phyloP scores from a whole-genome alignment of 2,329 filamentous ascomycete species.

The Cladosporium sphaerospermum region DNA sequence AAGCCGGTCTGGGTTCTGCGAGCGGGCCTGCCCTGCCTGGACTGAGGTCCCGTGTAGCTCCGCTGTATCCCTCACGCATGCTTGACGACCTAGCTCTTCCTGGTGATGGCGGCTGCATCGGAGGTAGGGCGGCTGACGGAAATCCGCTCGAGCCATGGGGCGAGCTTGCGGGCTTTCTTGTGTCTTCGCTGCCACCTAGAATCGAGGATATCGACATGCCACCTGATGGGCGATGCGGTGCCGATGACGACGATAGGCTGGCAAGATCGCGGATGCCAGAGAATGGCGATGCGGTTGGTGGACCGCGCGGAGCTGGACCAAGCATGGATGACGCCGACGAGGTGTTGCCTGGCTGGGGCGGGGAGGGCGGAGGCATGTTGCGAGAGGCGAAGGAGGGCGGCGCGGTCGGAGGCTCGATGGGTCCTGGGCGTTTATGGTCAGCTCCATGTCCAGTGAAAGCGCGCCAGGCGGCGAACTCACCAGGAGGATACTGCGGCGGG shows the following conservation, averaged over 20 bases:
- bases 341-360: constrained; percentile 33
- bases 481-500: constrained; percentile 26
- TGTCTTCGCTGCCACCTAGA: constrained; percentile 44
- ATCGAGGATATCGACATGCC: constrained; percentile 73
- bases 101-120: constrained; percentile 44
- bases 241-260: constrained; percentile 36
- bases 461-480: background rate
- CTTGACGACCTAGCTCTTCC: constrained; percentile 33
- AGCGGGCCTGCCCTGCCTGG: constrained; percentile 20
- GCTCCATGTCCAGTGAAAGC: background rate
- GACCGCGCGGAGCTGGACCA: constrained; percentile 34
- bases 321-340: constrained; percentile 32
- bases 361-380: constrained; percentile 47
- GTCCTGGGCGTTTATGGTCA: constrained; percentile 18
- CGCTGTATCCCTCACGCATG: constrained; percentile 27
- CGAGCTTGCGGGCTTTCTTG: constrained; percentile 23
- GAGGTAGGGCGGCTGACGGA: constrained; percentile 31
- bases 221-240: constrained; percentile 46
- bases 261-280: constrained; percentile 51
- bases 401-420: constrained; percentile 29
- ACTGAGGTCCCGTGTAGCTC: constrained; percentile 20
- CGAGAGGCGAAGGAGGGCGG: constrained; percentile 38
- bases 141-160: constrained; percentile 26
- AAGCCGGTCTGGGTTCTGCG: constrained; percentile 21
- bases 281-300: constrained; percentile 41